phyloP scores from a whole-genome alignment of 2,329 filamentous ascomycete species.

The Trematosphaeria pertusa region DNA sequence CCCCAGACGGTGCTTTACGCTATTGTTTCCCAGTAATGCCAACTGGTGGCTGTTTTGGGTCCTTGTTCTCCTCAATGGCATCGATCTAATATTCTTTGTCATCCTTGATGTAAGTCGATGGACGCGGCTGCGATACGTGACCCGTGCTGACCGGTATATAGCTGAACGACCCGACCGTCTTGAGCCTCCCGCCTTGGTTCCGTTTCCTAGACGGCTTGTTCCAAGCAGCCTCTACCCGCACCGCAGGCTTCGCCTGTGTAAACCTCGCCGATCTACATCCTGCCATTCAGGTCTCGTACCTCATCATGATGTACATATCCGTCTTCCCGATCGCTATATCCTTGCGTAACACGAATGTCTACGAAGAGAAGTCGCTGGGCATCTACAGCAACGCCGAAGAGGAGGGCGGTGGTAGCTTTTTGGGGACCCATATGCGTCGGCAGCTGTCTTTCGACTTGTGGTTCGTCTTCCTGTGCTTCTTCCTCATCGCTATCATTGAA shows the following conservation, averaged over 20 bases:
- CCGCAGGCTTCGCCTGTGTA: slow-evolving; percentile 86
- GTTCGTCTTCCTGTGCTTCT: slow-evolving; percentile 94
- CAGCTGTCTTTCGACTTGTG: slow-evolving; percentile 97
- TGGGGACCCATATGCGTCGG: slow-evolving; percentile 87
- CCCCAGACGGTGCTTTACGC: slow-evolving; percentile 92
- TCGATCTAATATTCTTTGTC: slow-evolving; percentile 91
- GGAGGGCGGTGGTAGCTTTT: slow-evolving; percentile 73
- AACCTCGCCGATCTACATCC: slow-evolving; percentile 81
- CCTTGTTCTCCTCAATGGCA: slow-evolving; percentile 77
- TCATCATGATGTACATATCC: slow-evolving; percentile 99
- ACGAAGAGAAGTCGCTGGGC: slow-evolving; percentile 87
- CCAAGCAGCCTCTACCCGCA: slow-evolving; percentile 87
- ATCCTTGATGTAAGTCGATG: slow-evolving; percentile 78
- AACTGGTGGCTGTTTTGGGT: slow-evolving; percentile 97
- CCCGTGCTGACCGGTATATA: slow-evolving; percentile 38
- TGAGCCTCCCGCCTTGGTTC: slow-evolving; percentile 71
- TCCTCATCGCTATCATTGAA: slow-evolving; percentile 90
- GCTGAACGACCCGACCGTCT: slow-evolving; percentile 76
- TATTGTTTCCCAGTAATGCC: slow-evolving; percentile 86
- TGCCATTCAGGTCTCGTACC: slow-evolving; percentile 89
- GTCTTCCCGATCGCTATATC: slow-evolving; percentile 97
- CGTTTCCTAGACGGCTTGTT: slow-evolving; percentile 88
- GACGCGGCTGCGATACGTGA: not conserved
- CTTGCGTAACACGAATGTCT: slow-evolving; percentile 92
- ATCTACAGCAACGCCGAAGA: slow-evolving; percentile 66